phyloP scores from a whole-genome alignment of 352 stramenopile species.

The Pythium grandisporangium region DNA sequence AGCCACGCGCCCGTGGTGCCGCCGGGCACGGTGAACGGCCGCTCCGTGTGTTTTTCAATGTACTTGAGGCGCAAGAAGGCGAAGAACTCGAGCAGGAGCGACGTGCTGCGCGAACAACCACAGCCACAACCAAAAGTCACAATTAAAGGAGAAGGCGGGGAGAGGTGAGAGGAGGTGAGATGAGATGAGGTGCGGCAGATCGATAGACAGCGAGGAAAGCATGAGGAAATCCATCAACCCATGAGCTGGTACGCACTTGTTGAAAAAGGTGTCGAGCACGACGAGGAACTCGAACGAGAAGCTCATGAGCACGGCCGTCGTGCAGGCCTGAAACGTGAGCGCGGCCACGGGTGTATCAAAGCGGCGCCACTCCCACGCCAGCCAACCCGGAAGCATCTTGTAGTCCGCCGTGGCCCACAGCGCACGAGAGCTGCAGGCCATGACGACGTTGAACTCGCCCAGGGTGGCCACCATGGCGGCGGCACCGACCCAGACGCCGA shows the following conservation, averaged over 20 bases:
- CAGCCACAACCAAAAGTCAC: too few relatives aligned
- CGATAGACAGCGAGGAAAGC: too few relatives aligned
- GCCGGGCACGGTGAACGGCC: constrained; percentile 68
- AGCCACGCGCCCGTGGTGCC: constrained; percentile 58
- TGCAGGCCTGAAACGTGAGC: constrained; percentile 66
- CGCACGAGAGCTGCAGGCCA: constrained; percentile 74
- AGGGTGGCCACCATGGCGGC: constrained; percentile 70
- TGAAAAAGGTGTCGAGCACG: constrained; percentile 81
- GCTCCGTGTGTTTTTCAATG: constrained; percentile 58
- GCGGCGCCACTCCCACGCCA: constrained; percentile 57
- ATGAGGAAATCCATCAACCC: neutral
- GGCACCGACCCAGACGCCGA: constrained; percentile 75
- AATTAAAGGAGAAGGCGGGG: too few relatives aligned
- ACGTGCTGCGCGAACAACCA: constrained; percentile 29
- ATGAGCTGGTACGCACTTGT: constrained; percentile 50
- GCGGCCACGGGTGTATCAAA: constrained; percentile 75
- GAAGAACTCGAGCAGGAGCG: constrained; percentile 76
- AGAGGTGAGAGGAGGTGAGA: too few relatives aligned
- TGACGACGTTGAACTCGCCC: constrained; percentile 83
- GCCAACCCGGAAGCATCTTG: constrained; percentile 67
- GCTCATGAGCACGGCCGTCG: constrained; percentile 73
- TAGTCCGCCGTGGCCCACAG: constrained; percentile 78
- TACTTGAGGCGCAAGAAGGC: constrained; percentile 81
- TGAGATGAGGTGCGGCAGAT: too few relatives aligned
- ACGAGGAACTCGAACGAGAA: constrained; percentile 81